phyloP scores from a whole-genome alignment of 148 eudicot genomes.

The Amaranthus palmeri region DNA sequence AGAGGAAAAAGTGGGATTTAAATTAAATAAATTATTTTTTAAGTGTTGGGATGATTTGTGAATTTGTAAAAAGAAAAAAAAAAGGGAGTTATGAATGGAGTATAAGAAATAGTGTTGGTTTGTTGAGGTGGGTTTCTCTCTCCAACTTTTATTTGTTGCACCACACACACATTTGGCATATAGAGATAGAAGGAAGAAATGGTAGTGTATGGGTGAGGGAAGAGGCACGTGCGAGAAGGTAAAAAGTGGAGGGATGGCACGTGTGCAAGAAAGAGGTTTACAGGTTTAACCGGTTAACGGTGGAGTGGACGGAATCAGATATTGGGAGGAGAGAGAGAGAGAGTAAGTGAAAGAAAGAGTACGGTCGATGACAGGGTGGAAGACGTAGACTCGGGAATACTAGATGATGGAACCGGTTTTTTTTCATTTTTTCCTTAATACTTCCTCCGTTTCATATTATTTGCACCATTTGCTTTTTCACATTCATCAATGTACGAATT shows the following conservation, averaged over 20 bases:
- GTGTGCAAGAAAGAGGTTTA: slow-evolving; percentile 21
- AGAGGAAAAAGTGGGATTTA: too few species aligned
- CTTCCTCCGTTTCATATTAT: too few species aligned
- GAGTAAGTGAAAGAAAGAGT: not conserved
- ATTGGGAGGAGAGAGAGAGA: slow-evolving; percentile 22
- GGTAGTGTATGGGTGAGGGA: slow-evolving; percentile 33
- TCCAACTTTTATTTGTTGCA: slow-evolving; percentile 35
- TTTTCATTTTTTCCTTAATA: too few species aligned
- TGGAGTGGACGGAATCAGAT: slow-evolving; percentile 37
- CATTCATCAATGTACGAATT: too few species aligned
- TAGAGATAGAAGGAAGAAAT: not conserved
- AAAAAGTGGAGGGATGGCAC: slow-evolving; percentile 27
- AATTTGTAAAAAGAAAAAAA: not conserved
- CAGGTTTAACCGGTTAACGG: slow-evolving; percentile 23
- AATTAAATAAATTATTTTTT: not conserved
- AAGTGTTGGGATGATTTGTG: not conserved
- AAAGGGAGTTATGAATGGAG: slow-evolving; percentile 9
- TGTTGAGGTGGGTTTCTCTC: slow-evolving; percentile 17
- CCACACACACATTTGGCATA: slow-evolving; percentile 10
- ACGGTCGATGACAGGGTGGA: slow-evolving; percentile 35
- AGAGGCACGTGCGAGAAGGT: slow-evolving; percentile 30
- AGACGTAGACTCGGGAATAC: slow-evolving; percentile 26
- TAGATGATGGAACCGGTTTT: not conserved
- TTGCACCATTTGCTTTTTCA: too few species aligned
- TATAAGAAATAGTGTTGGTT: slow-evolving; percentile 15